Base-by-base conservation (phyloP, 208 protist species). In the Porcisia deanei region DNA sequence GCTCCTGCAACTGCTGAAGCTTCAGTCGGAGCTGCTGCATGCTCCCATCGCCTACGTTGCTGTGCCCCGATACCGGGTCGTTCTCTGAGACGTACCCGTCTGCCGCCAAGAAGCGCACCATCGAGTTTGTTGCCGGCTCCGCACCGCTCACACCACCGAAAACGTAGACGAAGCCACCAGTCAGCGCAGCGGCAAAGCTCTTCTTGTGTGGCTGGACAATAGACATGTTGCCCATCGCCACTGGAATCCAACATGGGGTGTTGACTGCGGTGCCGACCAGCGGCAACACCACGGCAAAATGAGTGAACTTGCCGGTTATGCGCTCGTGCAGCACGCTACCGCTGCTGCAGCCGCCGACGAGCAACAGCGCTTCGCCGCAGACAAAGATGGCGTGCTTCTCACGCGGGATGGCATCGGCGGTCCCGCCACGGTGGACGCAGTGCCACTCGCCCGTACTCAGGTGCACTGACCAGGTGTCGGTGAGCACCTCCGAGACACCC, bases 131-230 rank as follows among this genome's bases (percentile, higher is more conserved):
- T 63, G 86, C 87, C 41, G 88, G 83, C 75, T 92, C 91, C 12
- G 82, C 77, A 0, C 88, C 88, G 75, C 84, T 83, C 49, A 91
- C 79, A 57, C 91, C 91, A 20, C 91, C 91, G 73, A 96, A 96
- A 20, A 93, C 79, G 76, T 94, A 93, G n/a, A 94, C 85, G 77
- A 96, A 96, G 37, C 91, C 91, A 20, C 90, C 91, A 59, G 71
- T 80, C 49, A 96, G 90, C 34, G 91, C 91, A 2, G 89, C 91
- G 3, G 73, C 88, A 81, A 96, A 96, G 55, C 82, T 81, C 67
- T 89, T 90, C 76, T 84, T 88, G 43, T 58, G 82, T 1, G 91
- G 89, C 18, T 87, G 73, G 54, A 94, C 87, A 64, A 91, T 87
- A 54, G 88, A 84, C 14, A 85, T 75, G 74, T 96, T 96, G 41